These are phyloP conservation scores for Trichoderma citrinoviride DNA, from an alignment of 2,329 filamentous ascomycete genomes.

Conservation along the genomic window DNA sequence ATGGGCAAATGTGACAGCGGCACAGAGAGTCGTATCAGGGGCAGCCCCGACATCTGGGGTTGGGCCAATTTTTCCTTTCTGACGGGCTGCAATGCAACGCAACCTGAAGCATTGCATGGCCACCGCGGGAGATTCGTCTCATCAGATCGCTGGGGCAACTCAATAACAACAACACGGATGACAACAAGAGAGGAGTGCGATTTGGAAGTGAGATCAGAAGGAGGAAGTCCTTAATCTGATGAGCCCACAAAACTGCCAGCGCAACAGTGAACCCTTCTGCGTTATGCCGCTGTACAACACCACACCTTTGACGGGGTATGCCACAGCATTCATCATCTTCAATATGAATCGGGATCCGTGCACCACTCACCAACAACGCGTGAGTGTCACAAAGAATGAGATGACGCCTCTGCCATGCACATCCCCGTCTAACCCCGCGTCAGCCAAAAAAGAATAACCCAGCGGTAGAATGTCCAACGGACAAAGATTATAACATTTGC, in stretches of 20 bases:
- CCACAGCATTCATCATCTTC: background rate
- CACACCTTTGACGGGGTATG: background rate
- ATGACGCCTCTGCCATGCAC: background rate
- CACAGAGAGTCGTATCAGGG: slow-evolving; percentile 15
- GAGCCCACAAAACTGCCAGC: background rate
- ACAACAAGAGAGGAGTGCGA: no score
- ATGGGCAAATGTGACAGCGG: slow-evolving; percentile 1
- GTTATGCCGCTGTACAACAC: background rate
- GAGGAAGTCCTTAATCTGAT: background rate
- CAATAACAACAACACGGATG: no score
- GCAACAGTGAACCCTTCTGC: background rate
- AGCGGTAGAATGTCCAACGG: background rate
- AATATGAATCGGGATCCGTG: background rate
- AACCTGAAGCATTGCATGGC: background rate
- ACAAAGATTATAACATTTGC: background rate
- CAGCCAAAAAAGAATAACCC: background rate
- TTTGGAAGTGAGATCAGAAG: background rate
- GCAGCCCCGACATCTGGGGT: slow-evolving; percentile 13
- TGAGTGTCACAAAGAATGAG: background rate
- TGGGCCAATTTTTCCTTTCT: background rate
- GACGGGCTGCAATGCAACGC: slow-evolving; percentile 16
- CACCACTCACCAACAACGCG: background rate
- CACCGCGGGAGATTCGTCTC: background rate
- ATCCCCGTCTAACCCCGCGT: background rate
- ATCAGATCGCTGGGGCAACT: background rate